Evolutionary conservation across 352 stramenopile genomes (phyloP), one percentile per base, ranked within the genome.

Genomic region (Globisporangium cederbergense): DNA sequence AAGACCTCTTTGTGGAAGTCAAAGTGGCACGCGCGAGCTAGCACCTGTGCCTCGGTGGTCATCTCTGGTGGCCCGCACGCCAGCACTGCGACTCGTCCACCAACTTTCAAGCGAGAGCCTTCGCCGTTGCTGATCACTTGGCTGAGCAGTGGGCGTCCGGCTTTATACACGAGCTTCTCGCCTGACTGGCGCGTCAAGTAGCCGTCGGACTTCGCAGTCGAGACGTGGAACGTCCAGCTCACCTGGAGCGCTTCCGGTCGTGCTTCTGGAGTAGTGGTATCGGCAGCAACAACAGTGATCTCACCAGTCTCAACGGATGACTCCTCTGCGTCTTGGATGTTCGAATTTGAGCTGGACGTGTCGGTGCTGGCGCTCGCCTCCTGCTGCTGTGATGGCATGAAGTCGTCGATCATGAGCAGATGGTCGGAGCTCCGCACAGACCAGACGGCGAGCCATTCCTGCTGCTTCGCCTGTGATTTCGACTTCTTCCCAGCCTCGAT

Each of bases 1-100:
- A 95, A 95, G 34, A 91, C 75, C 59, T 95, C 86, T 65, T 92
- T 93, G 71, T 95, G 86, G 67, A 95, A 93, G 58, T 89, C 80
- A 62, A 90, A 93, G 57, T 74, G 73, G 55, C 81, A 87, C 55
- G 68, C 72, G 38, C 81, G 77, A n/a, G 86, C 81, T 2, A 91
- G 71, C 18, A 68, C 38, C 64, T 95, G 86, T 1, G 83, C 83
- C 56, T 89, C 81, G 13, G 81, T 76, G 7, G 75, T 81, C 77
- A 95, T 87, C 36, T 82, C 88, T 4, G 82, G 82, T 18, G 86
- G 86, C 0, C 86, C 86, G 55, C 86, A 93, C 14, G 79, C 83
- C 49, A 95, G 62, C 49, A 95, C 83, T 8, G 82, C 81, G 59
- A 92, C 83, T 45, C 77, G 76, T 46, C 73, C 72, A 20, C 76